A percentile compares a stretch with the other conserved stretches of the same genome.
Evolutionary conservation across 306 rosid species (phyloP).

Genomic region (cucumber (Cucumis sativus)): Cucumber_9930_V3 NC_026661.2:16544501-16545000

Average conservation of each 20-base stretch:
- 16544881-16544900: too few species aligned
- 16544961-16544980: too few species aligned
- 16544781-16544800: too few species aligned
- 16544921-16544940: too few species aligned
- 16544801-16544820: too few species aligned
- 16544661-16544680: neutral
- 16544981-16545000: too few species aligned
- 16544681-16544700: neutral
- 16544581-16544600: neutral
- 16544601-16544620: neutral
- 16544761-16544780: neutral
- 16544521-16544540: conserved; percentile 60
- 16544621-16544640: neutral
- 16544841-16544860: too few species aligned
- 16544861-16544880: too few species aligned
- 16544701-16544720: neutral
- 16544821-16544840: too few species aligned
- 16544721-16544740: neutral
- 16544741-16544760: neutral
- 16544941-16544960: too few species aligned
- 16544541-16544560: conserved; percentile 45
- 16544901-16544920: too few species aligned
- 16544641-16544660: neutral
- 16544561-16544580: conserved; percentile 36
- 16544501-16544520: conserved; percentile 50